Evolutionary conservation across 2,329 filamentous ascomycete genomes (phyloP).

Genomic region (Penicillium hesseltinei): DNA sequence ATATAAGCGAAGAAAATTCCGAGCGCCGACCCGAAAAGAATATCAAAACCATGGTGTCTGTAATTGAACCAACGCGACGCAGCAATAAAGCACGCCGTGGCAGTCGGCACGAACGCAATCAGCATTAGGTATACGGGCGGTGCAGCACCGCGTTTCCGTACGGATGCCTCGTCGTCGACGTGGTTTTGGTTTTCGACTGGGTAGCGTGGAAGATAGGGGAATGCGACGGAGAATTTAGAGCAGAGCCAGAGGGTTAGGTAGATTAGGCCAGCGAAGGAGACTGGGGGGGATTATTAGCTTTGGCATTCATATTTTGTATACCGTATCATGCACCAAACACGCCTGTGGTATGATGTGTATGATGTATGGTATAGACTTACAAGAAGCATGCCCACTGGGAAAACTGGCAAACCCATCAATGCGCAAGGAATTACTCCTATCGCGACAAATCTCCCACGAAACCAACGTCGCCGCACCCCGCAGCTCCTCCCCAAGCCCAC

Average conservation of each 20-base stretch:
- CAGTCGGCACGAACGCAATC: conserved; percentile 68
- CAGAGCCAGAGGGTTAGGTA: conserved; percentile 87
- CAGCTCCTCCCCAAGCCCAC: conserved; percentile 55
- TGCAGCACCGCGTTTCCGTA: conserved; percentile 72
- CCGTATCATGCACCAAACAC: not conserved
- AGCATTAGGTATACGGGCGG: conserved; percentile 74
- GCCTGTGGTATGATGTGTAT: not conserved
- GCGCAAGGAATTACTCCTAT: conserved; percentile 57
- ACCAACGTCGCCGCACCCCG: conserved; percentile 66
- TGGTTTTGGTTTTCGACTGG: conserved; percentile 26
- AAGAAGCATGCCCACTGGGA: conserved; percentile 72
- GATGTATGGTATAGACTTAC: conserved; percentile 36
- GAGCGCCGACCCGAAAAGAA: conserved; percentile 78
- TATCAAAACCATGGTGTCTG: conserved; percentile 89
- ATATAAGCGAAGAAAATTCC: conserved; percentile 70
- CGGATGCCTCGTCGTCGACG: conserved; percentile 40
- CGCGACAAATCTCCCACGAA: conserved; percentile 71
- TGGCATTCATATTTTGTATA: no score
- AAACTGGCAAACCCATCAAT: conserved; percentile 85
- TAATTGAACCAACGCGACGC: conserved; percentile 84
- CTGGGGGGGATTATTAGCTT: conserved; percentile 31
- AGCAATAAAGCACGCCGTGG: conserved; percentile 75
- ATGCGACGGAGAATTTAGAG: conserved; percentile 51
- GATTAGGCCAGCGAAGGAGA: conserved; percentile 73
- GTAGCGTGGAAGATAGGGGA: conserved; percentile 42